These are phyloP conservation scores for Thalassiosira profunda DNA, from an alignment of 108 stramenopile genomes.

Conservation along the genomic window DNA sequence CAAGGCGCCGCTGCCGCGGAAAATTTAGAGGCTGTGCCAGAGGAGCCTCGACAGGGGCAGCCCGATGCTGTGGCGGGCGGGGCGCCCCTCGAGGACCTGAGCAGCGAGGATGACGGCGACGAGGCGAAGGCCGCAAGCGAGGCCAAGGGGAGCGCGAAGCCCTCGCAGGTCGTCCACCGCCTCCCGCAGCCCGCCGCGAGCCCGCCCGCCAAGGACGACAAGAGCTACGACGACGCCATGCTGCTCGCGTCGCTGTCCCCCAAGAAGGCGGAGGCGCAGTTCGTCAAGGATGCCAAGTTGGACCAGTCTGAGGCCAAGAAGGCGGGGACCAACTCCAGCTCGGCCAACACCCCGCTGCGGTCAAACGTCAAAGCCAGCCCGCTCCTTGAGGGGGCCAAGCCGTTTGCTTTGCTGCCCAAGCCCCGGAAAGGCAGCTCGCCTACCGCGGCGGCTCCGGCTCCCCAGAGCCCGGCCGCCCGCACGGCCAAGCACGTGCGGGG, in stretches of 20 bases:
- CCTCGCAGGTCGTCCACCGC: slow-evolving; percentile 29
- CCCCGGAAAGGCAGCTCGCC: not conserved
- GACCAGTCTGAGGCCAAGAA: not conserved
- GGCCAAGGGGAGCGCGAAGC: not conserved
- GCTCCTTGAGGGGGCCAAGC: not conserved
- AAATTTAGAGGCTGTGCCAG: slow-evolving; percentile 27
- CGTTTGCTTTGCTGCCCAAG: slow-evolving; percentile 40
- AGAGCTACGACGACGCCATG: slow-evolving; percentile 36
- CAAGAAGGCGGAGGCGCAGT: not conserved
- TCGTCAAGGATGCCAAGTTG: too few relatives aligned
- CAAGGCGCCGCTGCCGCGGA: slow-evolving; percentile 1
- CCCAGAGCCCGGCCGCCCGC: not conserved
- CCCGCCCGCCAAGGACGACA: too few relatives aligned
- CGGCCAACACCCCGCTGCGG: slow-evolving; percentile 23
- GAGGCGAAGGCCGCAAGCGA: not conserved
- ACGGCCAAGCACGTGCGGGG: not conserved
- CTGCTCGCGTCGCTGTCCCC: slow-evolving; percentile 30
- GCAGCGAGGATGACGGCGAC: slow-evolving; percentile 6
- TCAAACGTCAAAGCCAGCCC: slow-evolving; percentile 24
- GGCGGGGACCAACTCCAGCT: not conserved
- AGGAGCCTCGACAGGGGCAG: slow-evolving; percentile 3
- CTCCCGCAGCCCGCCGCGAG: too few relatives aligned
- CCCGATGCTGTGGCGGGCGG: slow-evolving; percentile 8
- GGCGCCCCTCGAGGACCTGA: not conserved
- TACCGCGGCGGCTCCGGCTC: not conserved